Conservation (phyloP, 495 filamentous ascomycete genomes). For the Xylaria scruposa region DNA sequence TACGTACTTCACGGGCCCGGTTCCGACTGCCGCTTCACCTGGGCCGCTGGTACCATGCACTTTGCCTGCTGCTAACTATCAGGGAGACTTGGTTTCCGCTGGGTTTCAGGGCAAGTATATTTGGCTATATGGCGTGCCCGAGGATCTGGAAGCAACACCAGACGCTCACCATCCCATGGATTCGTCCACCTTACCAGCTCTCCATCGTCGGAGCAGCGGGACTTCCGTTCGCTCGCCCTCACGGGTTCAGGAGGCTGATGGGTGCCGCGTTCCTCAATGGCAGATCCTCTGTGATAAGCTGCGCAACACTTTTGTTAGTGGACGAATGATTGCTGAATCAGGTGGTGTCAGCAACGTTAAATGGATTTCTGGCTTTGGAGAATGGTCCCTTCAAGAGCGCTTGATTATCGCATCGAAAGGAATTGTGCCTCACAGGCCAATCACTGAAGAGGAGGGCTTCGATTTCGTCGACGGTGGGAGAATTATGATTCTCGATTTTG, state of each 20-base stretch:
- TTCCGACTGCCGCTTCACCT: conserved; percentile 50
- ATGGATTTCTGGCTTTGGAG: conserved; percentile 63
- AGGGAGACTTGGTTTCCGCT: conserved; percentile 76
- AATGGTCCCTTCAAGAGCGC: conserved; percentile 60
- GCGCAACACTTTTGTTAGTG: conserved; percentile 68
- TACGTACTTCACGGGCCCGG: conserved; percentile 81
- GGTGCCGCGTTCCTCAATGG: conserved; percentile 65
- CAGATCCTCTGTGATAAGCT: conserved; percentile 70
- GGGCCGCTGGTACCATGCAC: conserved; percentile 67
- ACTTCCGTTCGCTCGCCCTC: conserved; percentile 44
- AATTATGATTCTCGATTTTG: conserved; percentile 79
- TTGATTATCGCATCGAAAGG: conserved; percentile 79
- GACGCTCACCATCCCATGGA: conserved; percentile 42
- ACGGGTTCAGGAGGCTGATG: conserved; percentile 45
- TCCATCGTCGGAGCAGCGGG: conserved; percentile 51
- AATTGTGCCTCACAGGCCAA: conserved; percentile 63
- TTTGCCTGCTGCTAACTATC: conserved; percentile 68
- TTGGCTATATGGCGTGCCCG: conserved; percentile 83
- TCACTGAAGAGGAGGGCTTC: conserved; percentile 74
- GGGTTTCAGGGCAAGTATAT: conserved; percentile 76
- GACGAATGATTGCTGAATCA: conserved; percentile 62
- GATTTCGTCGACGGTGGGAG: conserved; percentile 82
- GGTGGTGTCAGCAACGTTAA: conserved; percentile 64
- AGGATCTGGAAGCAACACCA: conserved; percentile 67
- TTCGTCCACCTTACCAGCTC: conserved; percentile 33